Conservation (phyloP, 2,329 filamentous ascomycete genomes). For the Pseudogymnoascus sp. region DNA sequence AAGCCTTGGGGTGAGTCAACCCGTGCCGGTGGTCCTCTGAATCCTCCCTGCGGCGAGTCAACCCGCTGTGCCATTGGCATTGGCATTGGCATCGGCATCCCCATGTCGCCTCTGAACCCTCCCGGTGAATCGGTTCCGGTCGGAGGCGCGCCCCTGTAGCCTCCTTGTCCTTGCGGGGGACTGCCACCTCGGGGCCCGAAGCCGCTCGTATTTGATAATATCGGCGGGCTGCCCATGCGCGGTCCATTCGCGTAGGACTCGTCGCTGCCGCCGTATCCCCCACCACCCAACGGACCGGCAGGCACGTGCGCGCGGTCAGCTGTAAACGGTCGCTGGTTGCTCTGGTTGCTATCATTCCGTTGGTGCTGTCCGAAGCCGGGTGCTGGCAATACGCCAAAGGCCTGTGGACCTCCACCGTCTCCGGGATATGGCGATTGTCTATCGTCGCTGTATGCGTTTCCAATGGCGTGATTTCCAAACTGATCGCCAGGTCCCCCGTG, state of each 20-base stretch:
- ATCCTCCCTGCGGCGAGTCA: not conserved
- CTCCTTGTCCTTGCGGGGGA: not conserved
- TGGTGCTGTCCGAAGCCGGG: not conserved
- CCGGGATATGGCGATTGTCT: not conserved
- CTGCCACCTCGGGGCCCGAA: not conserved
- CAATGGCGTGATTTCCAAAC: not conserved
- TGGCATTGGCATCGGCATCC: not conserved
- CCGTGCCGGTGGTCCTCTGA: not conserved
- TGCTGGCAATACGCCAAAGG: not conserved
- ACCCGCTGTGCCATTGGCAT: not conserved
- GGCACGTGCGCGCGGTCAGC: not conserved
- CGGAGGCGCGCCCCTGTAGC: not conserved
- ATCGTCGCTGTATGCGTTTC: not conserved
- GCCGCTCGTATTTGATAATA: not conserved
- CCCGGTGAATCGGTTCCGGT: not conserved
- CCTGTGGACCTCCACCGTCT: not conserved
- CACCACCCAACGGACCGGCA: not conserved
- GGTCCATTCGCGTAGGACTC: not conserved
- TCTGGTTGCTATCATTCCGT: not conserved
- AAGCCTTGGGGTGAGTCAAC: not conserved
- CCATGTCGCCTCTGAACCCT: not conserved
- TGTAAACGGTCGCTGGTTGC: not conserved
- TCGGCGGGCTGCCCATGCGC: not conserved
- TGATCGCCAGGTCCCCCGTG: not conserved
- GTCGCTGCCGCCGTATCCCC: not conserved